Conservation (phyloP, 169 alveolate genomes). For the Cryptosporidium baileyi region DNA sequence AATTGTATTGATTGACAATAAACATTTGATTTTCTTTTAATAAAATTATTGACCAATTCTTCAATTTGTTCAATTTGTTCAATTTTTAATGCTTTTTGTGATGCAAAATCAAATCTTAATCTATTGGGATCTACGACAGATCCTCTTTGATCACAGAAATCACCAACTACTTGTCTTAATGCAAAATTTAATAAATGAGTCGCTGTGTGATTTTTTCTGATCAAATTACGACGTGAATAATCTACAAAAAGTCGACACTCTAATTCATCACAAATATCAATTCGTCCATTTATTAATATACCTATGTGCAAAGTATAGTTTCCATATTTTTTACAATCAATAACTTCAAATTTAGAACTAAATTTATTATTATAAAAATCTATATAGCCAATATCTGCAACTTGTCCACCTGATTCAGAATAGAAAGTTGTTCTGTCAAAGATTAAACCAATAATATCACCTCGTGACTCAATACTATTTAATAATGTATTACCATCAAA, state of each 20-base stretch:
- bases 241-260: slow-evolving; percentile 74
- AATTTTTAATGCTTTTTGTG: slow-evolving; percentile 75
- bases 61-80: slow-evolving; percentile 77
- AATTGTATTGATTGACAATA: slow-evolving; percentile 75
- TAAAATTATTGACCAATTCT: slow-evolving; percentile 73
- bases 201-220: slow-evolving; percentile 92
- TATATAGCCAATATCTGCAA: slow-evolving; percentile 70
- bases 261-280: slow-evolving; percentile 44
- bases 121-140: slow-evolving; percentile 85
- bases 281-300: slow-evolving; percentile 40
- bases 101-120: slow-evolving; percentile 85
- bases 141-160: slow-evolving; percentile 83
- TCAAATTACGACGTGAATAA: slow-evolving; percentile 83
- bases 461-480: slow-evolving; percentile 1
- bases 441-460: slow-evolving; percentile 76
- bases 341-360: slow-evolving; percentile 77
- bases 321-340: slow-evolving; percentile 85
- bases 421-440: slow-evolving; percentile 86
- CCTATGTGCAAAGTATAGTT: slow-evolving; percentile 87
- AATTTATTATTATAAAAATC: slow-evolving; percentile 27
- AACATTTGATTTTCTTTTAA: slow-evolving; percentile 76
- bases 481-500: slow-evolving; percentile 68
- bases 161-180: slow-evolving; percentile 78
- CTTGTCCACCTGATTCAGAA: slow-evolving; percentile 85
- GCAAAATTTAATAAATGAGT: slow-evolving; percentile 90